Conservation (phyloP, 2,329 filamentous ascomycete species). For the Cercospora berteroae region DNA sequence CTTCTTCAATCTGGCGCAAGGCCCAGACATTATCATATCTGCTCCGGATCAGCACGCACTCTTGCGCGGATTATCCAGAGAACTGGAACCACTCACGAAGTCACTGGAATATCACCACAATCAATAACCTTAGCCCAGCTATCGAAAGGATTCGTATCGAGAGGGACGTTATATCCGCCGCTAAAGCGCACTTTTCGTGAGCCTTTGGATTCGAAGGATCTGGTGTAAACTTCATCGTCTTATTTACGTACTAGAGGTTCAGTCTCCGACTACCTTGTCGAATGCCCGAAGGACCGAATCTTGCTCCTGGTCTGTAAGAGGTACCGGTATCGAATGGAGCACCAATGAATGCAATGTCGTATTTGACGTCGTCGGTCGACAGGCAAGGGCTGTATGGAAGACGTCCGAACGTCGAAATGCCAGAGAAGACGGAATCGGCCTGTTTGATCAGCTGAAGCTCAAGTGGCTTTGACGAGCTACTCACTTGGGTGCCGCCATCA, state of each 20-base stretch:
- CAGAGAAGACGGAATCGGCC: constrained; percentile 86
- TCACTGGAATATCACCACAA: constrained; percentile 87
- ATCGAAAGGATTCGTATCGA: constrained; percentile 53
- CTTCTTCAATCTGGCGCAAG: constrained; percentile 80
- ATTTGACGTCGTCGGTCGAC: constrained; percentile 65
- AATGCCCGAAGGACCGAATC: constrained; percentile 65
- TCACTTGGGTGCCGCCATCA: constrained; percentile 79
- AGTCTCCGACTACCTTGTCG: constrained; percentile 76
- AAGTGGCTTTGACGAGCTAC: neutral
- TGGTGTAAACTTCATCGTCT: constrained; percentile 28
- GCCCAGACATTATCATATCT: constrained; percentile 82
- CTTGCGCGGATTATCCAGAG: no score
- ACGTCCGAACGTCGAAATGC: constrained; percentile 81
- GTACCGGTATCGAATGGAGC: constrained; percentile 67
- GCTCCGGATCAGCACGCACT: neutral
- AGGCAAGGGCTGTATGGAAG: constrained; percentile 76
- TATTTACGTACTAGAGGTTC: constrained; percentile 74
- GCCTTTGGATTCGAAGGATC: constrained; percentile 38
- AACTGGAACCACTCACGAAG: constrained; percentile 69
- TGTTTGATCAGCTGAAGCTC: constrained; percentile 38
- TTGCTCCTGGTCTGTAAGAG: constrained; percentile 78
- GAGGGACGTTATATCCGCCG: constrained; percentile 81
- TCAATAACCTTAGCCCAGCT: constrained; percentile 62
- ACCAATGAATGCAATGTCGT: constrained; percentile 82
- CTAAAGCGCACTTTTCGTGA: constrained; percentile 58